Percentiles rank a stretch among this genome's conserved stretches.
phyloP scores from a whole-genome alignment of 2,329 filamentous ascomycete genomes.

The Massarina eburnea region DNA sequence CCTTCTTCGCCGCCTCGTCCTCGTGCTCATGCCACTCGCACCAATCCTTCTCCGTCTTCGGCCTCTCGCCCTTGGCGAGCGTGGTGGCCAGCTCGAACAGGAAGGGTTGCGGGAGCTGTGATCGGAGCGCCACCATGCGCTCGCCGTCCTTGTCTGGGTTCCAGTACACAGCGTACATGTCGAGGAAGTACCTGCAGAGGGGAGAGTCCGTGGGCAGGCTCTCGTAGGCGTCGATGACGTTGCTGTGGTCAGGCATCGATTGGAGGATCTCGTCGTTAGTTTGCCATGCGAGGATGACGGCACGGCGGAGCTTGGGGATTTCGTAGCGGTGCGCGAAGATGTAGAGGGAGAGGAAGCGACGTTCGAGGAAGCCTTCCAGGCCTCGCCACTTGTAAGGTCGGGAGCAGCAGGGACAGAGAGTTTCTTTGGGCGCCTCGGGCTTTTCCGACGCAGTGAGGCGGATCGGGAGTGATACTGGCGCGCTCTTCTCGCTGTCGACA shows the following conservation, averaged over 20 bases:
- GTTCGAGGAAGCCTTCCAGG: constrained; percentile 40
- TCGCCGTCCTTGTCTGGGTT: constrained; percentile 38
- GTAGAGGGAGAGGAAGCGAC: constrained; percentile 39
- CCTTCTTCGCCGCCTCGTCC: constrained; percentile 34
- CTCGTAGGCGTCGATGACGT: constrained; percentile 39
- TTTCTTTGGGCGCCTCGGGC: constrained; percentile 38
- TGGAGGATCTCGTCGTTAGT: constrained; percentile 40
- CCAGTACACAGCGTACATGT: constrained; percentile 42
- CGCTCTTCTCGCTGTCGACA: constrained; percentile 26
- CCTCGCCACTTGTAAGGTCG: constrained; percentile 41
- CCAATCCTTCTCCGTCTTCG: constrained; percentile 41
- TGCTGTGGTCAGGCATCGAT: constrained; percentile 41
- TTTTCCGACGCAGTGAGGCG: constrained; percentile 34
- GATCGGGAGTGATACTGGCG: constrained; percentile 15
- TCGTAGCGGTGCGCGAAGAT: constrained; percentile 37
- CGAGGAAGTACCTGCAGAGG: constrained; percentile 38
- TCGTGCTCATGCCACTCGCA: constrained; percentile 42
- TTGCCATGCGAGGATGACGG: constrained; percentile 38
- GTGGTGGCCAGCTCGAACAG: constrained; percentile 38
- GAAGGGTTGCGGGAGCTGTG: constrained; percentile 38
- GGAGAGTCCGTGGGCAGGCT: constrained; percentile 31
- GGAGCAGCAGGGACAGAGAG: constrained; percentile 38
- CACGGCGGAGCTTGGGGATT: constrained; percentile 34
- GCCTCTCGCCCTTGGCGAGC: constrained; percentile 34
- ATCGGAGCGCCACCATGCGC: constrained; percentile 30